phyloP scores from a whole-genome alignment of 2,329 filamentous ascomycete species.

The Rhinocladiella similis region DNA sequence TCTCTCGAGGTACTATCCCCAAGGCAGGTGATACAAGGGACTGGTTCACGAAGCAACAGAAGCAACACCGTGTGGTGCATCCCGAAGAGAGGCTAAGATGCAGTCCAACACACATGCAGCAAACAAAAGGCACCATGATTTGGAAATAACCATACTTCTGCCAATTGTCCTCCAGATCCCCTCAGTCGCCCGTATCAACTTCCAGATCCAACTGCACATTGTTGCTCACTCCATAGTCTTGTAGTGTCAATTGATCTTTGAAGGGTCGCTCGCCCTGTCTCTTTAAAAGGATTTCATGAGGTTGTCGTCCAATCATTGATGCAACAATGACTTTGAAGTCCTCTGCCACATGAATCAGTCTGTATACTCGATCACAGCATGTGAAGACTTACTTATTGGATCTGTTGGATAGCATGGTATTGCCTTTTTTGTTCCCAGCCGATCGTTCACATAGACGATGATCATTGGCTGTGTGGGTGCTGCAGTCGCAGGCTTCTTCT shows the following conservation, averaged over 20 bases:
- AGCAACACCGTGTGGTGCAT: too few species aligned
- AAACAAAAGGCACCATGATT: too few species aligned
- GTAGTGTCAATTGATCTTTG: conserved; percentile 83
- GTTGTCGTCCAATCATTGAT: conserved; percentile 80
- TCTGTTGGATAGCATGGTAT: conserved; percentile 88
- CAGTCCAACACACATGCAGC: too few species aligned
- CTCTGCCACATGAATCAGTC: conserved; percentile 39
- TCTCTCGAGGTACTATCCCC: not conserved
- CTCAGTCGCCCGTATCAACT: conserved; percentile 49
- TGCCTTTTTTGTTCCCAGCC: conserved; percentile 91
- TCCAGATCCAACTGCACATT: conserved; percentile 65
- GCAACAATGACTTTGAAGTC: conserved; percentile 92
- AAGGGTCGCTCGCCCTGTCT: conserved; percentile 90
- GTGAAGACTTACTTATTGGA: conserved; percentile 59
- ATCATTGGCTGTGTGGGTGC: conserved; percentile 76
- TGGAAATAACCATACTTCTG: too few species aligned
- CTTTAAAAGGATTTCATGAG: conserved; percentile 89
- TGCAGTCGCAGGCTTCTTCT: conserved; percentile 32
- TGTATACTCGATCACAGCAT: not conserved
- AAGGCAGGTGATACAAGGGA: too few species aligned
- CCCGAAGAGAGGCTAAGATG: too few species aligned
- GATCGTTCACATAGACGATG: conserved; percentile 88
- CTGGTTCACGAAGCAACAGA: too few species aligned
- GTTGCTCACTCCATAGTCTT: conserved; percentile 92
- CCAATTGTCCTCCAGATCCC: not conserved